These are phyloP conservation scores for Anisogramma anomala DNA, from an alignment of 2,329 filamentous ascomycete species.

Conservation along the genomic window DNA sequence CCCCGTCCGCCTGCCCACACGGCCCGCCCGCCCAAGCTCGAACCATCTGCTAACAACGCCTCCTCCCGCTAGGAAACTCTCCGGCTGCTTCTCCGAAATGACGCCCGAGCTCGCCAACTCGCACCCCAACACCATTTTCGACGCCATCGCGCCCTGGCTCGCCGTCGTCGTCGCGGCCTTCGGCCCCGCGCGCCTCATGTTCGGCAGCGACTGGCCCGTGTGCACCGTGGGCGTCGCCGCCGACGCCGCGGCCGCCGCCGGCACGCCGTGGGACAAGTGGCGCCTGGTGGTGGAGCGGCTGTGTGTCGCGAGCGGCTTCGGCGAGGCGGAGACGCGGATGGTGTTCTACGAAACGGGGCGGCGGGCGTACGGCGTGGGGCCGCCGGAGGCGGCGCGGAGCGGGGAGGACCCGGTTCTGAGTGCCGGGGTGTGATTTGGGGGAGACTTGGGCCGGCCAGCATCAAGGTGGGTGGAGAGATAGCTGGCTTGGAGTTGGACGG, in stretches of 20 bases:
- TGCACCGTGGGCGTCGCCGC: conserved; percentile 50
- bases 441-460: conserved; percentile 46
- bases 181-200: conserved; percentile 65
- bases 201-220: conserved; percentile 88
- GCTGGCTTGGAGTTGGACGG: too few relatives aligned
- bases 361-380: conserved; percentile 50
- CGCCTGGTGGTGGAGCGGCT: conserved; percentile 55
- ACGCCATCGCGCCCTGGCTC: conserved; percentile 57
- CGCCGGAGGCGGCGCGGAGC: not conserved
- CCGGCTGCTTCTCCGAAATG: conserved; percentile 70
- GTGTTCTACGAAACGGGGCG: conserved; percentile 65
- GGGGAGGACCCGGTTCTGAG: not conserved
- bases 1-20: not conserved
- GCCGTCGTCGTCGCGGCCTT: conserved; percentile 62
- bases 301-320: conserved; percentile 51
- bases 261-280: conserved; percentile 64
- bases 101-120: conserved; percentile 39
- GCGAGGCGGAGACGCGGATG: conserved; percentile 47
- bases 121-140: conserved; percentile 46
- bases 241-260: conserved; percentile 16
- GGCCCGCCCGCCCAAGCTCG: too few relatives aligned
- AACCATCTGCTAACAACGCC: not conserved
- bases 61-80: conserved; percentile 6
- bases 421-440: not conserved
- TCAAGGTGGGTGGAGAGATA: too few relatives aligned